These are phyloP conservation scores for Articulospora tetracladia DNA, from an alignment of 495 filamentous ascomycete genomes.

Conservation along the genomic window DNA sequence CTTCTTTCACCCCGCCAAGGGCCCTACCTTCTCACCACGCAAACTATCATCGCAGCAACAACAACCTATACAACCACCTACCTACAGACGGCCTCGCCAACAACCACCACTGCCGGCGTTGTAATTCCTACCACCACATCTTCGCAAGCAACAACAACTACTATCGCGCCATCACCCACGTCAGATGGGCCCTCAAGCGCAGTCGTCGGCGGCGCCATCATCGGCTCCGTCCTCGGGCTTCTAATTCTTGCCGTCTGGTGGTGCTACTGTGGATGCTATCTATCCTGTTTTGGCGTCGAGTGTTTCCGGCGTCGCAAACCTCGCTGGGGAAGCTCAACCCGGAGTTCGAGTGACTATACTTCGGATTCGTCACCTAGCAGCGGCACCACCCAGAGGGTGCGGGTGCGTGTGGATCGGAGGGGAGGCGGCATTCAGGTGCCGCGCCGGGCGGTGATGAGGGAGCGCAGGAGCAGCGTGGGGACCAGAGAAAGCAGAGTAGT, in stretches of 20 bases:
- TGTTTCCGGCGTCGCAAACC: not conserved
- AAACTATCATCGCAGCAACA: not conserved
- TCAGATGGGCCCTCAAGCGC: not conserved
- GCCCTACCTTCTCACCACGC: not conserved
- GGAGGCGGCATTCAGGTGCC: not conserved
- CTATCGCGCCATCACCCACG: not conserved
- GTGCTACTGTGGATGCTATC: not conserved
- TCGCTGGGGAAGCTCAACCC: not conserved
- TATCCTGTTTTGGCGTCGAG: not conserved
- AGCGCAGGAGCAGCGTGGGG: not conserved
- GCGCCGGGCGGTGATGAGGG: not conserved
- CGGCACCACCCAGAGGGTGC: not conserved
- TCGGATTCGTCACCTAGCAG: not conserved
- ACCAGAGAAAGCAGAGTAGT: not conserved
- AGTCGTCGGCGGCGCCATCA: not conserved
- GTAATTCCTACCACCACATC: not conserved
- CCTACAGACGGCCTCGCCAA: not conserved
- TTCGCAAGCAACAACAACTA: not conserved
- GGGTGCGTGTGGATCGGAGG: not conserved
- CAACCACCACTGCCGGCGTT: not conserved
- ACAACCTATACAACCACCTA: not conserved
- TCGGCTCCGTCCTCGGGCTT: not conserved
- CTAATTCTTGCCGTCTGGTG: not conserved
- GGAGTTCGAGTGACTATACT: not conserved
- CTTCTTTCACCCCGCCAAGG: not conserved